Evolutionary conservation across 2,329 filamentous ascomycete species (phyloP), one percentile per base, ranked within the genome.

Genomic region (Phaeosphaeriaceae sp.): DNA sequence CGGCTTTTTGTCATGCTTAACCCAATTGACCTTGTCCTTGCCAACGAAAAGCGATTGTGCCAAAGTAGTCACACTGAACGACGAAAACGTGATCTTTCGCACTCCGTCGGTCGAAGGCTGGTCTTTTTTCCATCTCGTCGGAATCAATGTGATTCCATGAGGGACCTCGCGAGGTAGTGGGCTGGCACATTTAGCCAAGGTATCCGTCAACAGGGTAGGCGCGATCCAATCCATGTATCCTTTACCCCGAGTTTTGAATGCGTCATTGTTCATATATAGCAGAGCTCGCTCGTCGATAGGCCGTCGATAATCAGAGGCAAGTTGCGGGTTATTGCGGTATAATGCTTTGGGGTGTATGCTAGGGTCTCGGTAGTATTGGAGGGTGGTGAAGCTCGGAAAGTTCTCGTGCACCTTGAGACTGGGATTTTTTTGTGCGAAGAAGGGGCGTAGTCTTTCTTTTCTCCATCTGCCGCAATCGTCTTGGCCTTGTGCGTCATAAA

Each of bases 221-320:
- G 63, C 69, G 17, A 81, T 60, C 56, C 77, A 74, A 28, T 77
- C 75, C 59, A 80, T 63, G 46, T 77, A 81, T 0, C 63, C 59
- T 48, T 69, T 72, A 0, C 75, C 77, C 58, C 65, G 68, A 13
- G 79, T 73, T 43, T 80, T 77, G 64, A 80, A 80, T 3, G 61
- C 55, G 2, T 65, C 54, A 6, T 70, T 71, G 3, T 79, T 67
- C 3, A 77, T 61, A 1, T 65, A 51, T 0, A 79, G 67, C 0
- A 81, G 69, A 24, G 72, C 70, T 0, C 42, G 21, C 50, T 79
- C 72, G 35, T 79, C 61, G 11, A 80, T 67, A 0, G 56, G 58
- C 22, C 50, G 60, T n/a, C 69, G 55, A 71, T 70, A 77, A 1
- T 71, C 71, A 23, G 69, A 49, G 2, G 66, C 58, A 3, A 79